Evolutionary conservation across 352 stramenopile species (phyloP).

Genomic region (Globisporangium barbulae): DNA sequence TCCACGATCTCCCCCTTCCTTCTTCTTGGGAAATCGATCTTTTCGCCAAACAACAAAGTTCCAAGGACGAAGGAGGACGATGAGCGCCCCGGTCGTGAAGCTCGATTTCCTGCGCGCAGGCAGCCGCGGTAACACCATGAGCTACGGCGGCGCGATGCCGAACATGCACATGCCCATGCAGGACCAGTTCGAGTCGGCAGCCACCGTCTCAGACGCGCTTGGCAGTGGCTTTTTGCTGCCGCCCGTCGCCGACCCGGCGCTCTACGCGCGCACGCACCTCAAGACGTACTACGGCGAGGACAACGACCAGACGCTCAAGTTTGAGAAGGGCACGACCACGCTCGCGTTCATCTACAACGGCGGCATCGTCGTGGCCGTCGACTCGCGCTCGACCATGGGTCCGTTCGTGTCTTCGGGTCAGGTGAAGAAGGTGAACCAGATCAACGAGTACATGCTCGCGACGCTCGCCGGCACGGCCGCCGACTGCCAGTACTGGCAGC

Average conservation of each 20-base stretch:
- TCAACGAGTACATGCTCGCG: slow-evolving; percentile 99
- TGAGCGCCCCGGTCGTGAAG: slow-evolving; percentile 39
- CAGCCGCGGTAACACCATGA: slow-evolving; percentile 53
- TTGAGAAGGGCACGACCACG: slow-evolving; percentile 99
- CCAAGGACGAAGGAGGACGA: slow-evolving; percentile 3
- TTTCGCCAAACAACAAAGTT: slow-evolving; percentile 2
- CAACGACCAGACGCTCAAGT: slow-evolving; percentile 94
- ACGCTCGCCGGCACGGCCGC: slow-evolving; percentile 98
- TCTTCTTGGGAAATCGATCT: slow-evolving; percentile 4
- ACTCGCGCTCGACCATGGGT: slow-evolving; percentile 98
- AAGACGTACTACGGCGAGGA: slow-evolving; percentile 97
- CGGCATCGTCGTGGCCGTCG: slow-evolving; percentile 98
- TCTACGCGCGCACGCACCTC: slow-evolving; percentile 96
- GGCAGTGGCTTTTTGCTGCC: slow-evolving; percentile 69
- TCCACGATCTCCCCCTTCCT: background rate
- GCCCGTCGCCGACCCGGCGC: slow-evolving; percentile 86
- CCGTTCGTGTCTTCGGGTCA: slow-evolving; percentile 98
- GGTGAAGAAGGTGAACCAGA: slow-evolving; percentile 99
- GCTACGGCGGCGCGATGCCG: slow-evolving; percentile 75
- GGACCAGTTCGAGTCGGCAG: slow-evolving; percentile 25
- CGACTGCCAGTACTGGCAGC: slow-evolving; percentile 99
- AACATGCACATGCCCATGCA: slow-evolving; percentile 58
- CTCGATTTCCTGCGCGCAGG: slow-evolving; percentile 73
- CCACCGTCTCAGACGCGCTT: slow-evolving; percentile 25
- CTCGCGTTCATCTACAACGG: slow-evolving; percentile 99